A percentile compares a stretch with the other conserved stretches of the same genome.
Conservation (phyloP, 176 grass and related monocot genomes). For the Calamus simplicifolius region DNA sequence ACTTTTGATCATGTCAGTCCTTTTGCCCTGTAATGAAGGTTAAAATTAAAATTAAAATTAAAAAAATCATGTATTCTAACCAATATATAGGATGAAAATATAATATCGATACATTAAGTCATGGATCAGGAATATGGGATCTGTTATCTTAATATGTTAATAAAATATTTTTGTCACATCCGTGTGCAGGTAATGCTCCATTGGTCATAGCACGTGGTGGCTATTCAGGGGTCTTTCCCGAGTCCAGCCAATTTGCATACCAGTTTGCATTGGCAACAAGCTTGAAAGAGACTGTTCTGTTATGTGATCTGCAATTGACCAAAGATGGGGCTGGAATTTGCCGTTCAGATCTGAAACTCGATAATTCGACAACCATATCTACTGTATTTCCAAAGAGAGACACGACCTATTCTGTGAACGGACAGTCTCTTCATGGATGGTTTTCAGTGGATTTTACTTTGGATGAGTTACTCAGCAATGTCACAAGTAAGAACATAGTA, state of each 20-base stretch:
- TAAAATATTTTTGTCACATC: no score
- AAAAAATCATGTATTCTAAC: no score
- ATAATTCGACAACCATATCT: conserved; percentile 52
- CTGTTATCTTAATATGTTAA: no score
- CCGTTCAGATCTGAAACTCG: conserved; percentile 38
- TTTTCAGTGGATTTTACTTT: conserved; percentile 78
- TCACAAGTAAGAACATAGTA: conserved; percentile 56
- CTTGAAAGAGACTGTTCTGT: conserved; percentile 36
- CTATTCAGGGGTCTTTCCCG: conserved; percentile 76
- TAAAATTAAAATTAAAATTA: no score
- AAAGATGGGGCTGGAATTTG: conserved; percentile 58
- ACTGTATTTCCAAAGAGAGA: conserved; percentile 42
- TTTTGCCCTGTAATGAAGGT: no score
- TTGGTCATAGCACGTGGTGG: conserved; percentile 63
- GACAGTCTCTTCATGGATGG: conserved; percentile 36
- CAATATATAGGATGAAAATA: no score
- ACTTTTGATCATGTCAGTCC: no score
- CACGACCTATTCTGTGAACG: conserved; percentile 40
- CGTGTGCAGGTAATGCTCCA: conserved; percentile 39
- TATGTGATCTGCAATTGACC: conserved; percentile 61
- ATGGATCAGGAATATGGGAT: no score
- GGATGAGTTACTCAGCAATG: conserved; percentile 51
- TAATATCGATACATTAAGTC: no score
- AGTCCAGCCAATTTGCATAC: conserved; percentile 53
- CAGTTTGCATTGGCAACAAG: conserved; percentile 39